Evolutionary conservation across 805 yeast genomes (phyloP).

Genomic region (Yarrowia sp.): DNA sequence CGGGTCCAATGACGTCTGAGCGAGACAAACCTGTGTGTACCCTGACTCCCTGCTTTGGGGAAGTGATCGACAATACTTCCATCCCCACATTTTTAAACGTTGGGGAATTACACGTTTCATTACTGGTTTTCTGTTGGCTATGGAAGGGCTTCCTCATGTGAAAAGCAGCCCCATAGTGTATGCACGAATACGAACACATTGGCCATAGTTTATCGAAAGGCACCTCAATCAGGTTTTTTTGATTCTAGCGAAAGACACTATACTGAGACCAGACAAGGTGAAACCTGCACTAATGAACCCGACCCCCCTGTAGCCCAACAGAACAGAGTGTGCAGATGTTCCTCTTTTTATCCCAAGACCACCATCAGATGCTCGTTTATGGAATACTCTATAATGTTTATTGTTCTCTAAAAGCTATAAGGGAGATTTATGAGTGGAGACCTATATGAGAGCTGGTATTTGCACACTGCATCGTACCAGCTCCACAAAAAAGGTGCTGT

Average conservation of each 20-base stretch:
- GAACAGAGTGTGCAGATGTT: neutral
- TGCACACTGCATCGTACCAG: too few relatives aligned
- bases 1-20: neutral
- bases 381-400: neutral
- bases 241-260: neutral
- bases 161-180: too few relatives aligned
- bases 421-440: neutral
- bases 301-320: neutral
- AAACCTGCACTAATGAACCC: neutral
- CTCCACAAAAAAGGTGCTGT: too few relatives aligned
- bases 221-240: neutral
- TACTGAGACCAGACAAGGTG: neutral
- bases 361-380: neutral
- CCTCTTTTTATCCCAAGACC: too few relatives aligned
- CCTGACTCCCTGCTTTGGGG: too few relatives aligned
- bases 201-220: neutral
- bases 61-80: neutral
- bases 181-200: conserved; percentile 12
- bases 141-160: neutral
- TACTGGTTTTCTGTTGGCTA: neutral
- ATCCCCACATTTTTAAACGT: conserved; percentile 9
- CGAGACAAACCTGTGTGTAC: neutral
- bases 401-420: neutral
- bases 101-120: neutral
- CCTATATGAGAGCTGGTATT: too few relatives aligned